phyloP scores from a whole-genome alignment of 768 basidiomycete species.

The Trametes villosa region DNA sequence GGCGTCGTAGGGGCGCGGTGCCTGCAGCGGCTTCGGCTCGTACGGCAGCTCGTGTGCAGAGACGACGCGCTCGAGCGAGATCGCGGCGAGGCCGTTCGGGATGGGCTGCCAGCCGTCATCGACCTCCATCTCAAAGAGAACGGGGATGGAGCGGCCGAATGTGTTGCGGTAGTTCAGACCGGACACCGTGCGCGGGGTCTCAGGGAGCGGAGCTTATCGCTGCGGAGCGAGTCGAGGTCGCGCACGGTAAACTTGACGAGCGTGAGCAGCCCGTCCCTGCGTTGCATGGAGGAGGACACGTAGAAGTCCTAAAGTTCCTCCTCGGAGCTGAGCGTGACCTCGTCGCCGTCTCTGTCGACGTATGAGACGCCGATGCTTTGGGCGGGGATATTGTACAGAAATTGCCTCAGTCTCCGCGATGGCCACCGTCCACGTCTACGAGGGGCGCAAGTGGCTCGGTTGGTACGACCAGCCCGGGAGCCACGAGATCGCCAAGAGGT shows the following conservation, averaged over 20 bases:
- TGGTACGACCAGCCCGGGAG: conserved; percentile 24
- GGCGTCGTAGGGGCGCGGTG: conserved; percentile 25
- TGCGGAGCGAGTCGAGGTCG: conserved; percentile 51
- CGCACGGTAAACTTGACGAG: conserved; percentile 64
- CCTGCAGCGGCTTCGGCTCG: conserved; percentile 17
- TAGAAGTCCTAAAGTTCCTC: conserved; percentile 80
- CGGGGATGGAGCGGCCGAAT: conserved; percentile 54
- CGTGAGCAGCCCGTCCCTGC: conserved; percentile 27
- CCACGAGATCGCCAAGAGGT: conserved; percentile 19
- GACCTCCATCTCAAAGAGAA: conserved; percentile 49
- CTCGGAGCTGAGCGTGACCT: conserved; percentile 76
- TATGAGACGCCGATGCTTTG: conserved; percentile 72
- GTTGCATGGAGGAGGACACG: conserved; percentile 31
- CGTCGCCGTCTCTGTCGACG: conserved; percentile 72
- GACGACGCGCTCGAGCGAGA: conserved; percentile 62
- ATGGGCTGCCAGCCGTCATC: conserved; percentile 69
- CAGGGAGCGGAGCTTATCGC: conserved; percentile 38
- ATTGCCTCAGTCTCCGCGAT: conserved; percentile 31
- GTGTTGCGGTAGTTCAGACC: conserved; percentile 53
- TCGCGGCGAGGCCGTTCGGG: conserved; percentile 39
- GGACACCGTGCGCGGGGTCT: conserved; percentile 34
- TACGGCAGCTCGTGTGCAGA: conserved; percentile 51
- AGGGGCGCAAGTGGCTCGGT: conserved; percentile 21
- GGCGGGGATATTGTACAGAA: conserved; percentile 58
- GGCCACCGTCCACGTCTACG: conserved; percentile 22